phyloP scores from a whole-genome alignment of 805 yeast species.

The Jamesozyma spencerorum region DNA sequence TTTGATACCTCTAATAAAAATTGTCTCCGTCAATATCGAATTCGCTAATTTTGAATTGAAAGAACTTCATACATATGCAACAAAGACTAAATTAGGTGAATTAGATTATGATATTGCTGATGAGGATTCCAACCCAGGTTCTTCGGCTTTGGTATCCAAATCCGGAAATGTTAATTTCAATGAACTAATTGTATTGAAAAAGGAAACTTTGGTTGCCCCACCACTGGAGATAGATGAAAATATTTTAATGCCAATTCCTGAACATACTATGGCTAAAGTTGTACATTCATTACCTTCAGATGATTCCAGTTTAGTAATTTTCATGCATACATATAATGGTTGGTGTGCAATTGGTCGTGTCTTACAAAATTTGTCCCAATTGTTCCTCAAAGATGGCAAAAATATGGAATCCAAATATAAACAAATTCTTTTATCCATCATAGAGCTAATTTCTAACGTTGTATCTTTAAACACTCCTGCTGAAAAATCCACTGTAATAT shows the following conservation, averaged over 20 bases:
- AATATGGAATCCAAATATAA: conserved; percentile 29
- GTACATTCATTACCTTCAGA: conserved; percentile 27
- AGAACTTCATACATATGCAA: conserved; percentile 54
- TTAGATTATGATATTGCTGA: conserved; percentile 36
- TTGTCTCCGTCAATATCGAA: conserved; percentile 54
- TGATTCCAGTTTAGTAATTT: conserved; percentile 41
- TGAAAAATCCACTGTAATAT: conserved; percentile 34
- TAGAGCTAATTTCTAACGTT: conserved; percentile 43
- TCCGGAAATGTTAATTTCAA: not conserved
- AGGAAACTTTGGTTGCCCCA: conserved; percentile 43
- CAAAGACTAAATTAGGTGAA: conserved; percentile 33
- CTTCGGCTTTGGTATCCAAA: not conserved
- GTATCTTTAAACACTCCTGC: conserved; percentile 31
- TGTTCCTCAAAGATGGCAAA: conserved; percentile 25
- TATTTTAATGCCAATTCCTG: conserved; percentile 37
- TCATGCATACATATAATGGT: conserved; percentile 68
- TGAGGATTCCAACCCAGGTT: conserved; percentile 12
- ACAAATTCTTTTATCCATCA: conserved; percentile 38
- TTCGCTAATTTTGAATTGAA: conserved; percentile 58
- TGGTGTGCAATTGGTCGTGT: conserved; percentile 81
- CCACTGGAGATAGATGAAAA: conserved; percentile 44
- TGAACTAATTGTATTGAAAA: conserved; percentile 43
- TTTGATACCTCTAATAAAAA: conserved; percentile 49
- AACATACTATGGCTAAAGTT: conserved; percentile 63
- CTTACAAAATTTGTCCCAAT: conserved; percentile 46